Base-by-base conservation (phyloP, 805 yeast species). In the Pichia gijzeniarum region DNA sequence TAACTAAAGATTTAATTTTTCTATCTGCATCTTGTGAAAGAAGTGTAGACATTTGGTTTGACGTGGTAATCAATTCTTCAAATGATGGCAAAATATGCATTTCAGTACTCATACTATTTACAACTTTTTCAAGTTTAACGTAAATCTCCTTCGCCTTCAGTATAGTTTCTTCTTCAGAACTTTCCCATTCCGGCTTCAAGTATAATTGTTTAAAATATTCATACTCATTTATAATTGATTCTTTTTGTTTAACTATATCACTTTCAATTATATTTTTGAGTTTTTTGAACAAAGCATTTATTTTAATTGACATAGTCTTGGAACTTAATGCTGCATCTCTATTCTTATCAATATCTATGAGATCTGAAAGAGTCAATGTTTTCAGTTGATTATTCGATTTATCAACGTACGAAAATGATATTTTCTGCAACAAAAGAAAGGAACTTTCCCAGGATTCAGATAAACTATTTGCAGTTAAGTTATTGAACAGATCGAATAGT, bases 381-480 rank as follows among this genome's bases (percentile, higher is more conserved):
- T 53, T 52, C 0, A 37, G 17, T 10, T 47, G 41, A 17, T 47
- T 44, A 2, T 48, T 44, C 1, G 40, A 16, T 17, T 49, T 43
- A 47, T 50, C 54, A 16, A 39, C 48, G 34, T 53, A 54, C 4
- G 58, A 54, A 43, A 68, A 60, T 4, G 42, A 31, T 6, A 67
- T 52, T 5, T 53, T 48, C 18, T 56, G 48, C 36, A 69, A 48
- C 7, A 56, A 55, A 6, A 56, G 45, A 41, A 58, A 71, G 30
- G 66, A 61, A 0, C 45, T 53, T 38, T 55, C 54, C 78, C 79
- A 74, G 28, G 61, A 56, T 21, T 70, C 66, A 18, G 68, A 63
- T 46, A 79, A 57, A 3, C 73, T 67, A 48, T 74, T 73, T 40
- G 63, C 47, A 47, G 66, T 69, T 19, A 76, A 56, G 9, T 68